Evolutionary conservation across 108 stramenopile genomes (phyloP), one percentile per base, ranked within the genome.

Genomic region (Heterococcus sp.): DNA sequence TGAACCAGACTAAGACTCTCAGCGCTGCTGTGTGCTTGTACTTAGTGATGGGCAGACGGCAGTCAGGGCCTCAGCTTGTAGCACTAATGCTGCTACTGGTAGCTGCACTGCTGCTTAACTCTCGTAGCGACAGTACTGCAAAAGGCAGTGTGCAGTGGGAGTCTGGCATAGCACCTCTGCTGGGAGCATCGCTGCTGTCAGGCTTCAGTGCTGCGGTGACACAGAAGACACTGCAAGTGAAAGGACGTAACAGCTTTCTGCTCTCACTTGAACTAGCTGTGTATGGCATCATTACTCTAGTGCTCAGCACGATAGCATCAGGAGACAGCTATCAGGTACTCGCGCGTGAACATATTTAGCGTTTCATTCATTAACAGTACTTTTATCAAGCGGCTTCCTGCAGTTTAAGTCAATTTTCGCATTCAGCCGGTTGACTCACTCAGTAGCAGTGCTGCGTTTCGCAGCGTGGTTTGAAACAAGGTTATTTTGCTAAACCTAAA

Each of bases 1-100:
- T 97, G 71, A 97, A 97, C 77, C 96, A 96, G 75, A 96, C 95
- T 35, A 97, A 97, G 87, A 97, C 95, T 2, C 80, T 96, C 26
- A 92, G 90, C 35, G 95, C 96, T 4, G 96, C 96, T 2, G 38
- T 97, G 14, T 95, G 93, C 73, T 93, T 94, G 29, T 97, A 91
- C 88, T 72, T 95, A 0, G 76, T 97, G 21, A 90, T 95, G 92
- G 94, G 93, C 29, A 86, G 88, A 64, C 78, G 75, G 75, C 96
- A 97, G 85, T 90, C 91, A 37, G 35, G 33, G 4, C 37, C 90
- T 66, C 96, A 97, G 87, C 72, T 96, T 39, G 33, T 92, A n/a
- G 91, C 94, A 33, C 84, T 97, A 14, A 65, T 93, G 1, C 68
- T 97, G 65, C 88, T 97, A 26, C 74, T 94, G 2, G 14, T 84